These are phyloP conservation scores for Prosopis cineraria DNA, from an alignment of 306 rosid genomes.

Conservation along the genomic window DNA sequence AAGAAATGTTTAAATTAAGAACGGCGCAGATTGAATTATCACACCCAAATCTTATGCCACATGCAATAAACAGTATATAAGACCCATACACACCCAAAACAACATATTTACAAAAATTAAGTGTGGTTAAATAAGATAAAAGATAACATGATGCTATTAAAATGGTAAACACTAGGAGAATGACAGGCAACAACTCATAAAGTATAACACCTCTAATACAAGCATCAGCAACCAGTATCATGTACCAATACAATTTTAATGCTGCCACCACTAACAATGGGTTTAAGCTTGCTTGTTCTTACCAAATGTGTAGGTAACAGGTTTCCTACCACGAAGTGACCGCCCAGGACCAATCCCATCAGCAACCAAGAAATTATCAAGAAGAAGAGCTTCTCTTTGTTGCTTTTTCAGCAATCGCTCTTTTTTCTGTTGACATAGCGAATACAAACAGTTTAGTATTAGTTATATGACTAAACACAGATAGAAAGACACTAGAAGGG, in stretches of 20 bases:
- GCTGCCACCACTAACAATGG: neutral
- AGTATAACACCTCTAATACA: conserved; percentile 2
- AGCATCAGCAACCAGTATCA: conserved; percentile 4
- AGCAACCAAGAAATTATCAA: conserved; percentile 68
- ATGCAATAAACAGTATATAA: conserved; percentile 1
- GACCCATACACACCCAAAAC: conserved; percentile 22
- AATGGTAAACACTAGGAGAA: neutral
- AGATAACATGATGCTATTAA: neutral
- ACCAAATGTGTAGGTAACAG: conserved; percentile 96
- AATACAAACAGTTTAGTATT: conserved; percentile 22
- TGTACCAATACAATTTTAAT: conserved; percentile 1
- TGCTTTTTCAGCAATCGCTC: conserved; percentile 87
- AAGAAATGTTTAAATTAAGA: neutral
- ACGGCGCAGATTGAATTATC: neutral
- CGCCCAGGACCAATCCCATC: conserved; percentile 94
- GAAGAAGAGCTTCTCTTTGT: conserved; percentile 95
- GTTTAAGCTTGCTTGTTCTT: conserved; percentile 36
- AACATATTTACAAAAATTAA: neutral
- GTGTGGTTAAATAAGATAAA: conserved; percentile 9
- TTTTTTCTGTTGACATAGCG: conserved; percentile 67
- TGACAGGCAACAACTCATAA: neutral
- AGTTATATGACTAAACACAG: conserved; percentile 17
- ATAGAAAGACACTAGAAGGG: conserved; percentile 12
- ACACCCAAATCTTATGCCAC: neutral
- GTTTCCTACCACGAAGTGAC: conserved; percentile 94